A percentile compares a stretch with the other conserved stretches of the same genome.
phyloP scores from a whole-genome alignment of 1,284 basidiomycete genomes.

The Afroboletus lepidellus region DNA sequence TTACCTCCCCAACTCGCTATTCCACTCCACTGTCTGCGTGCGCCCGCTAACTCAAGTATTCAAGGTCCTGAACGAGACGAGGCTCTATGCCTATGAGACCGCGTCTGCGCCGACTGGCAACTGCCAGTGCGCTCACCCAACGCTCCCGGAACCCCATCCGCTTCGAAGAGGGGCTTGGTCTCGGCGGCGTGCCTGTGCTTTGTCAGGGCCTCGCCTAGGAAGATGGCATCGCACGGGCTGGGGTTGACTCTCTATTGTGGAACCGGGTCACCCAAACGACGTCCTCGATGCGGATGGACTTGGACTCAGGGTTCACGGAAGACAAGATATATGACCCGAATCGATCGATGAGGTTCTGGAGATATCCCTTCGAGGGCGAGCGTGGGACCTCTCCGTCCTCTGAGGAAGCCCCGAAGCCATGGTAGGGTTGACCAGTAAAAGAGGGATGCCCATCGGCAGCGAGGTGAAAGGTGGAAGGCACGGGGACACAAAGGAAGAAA shows the following conservation, averaged over 20 bases:
- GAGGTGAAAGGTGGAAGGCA: constrained; percentile 31
- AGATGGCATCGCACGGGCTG: constrained; percentile 42
- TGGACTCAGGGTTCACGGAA: constrained; percentile 22
- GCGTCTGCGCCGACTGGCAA: constrained; percentile 19
- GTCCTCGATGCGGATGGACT: constrained; percentile 27
- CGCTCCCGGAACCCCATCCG: constrained; percentile 18
- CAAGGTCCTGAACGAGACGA: too few species aligned
- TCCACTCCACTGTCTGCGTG: too few species aligned
- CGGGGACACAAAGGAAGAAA: constrained; percentile 31
- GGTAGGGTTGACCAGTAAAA: constrained; percentile 24
- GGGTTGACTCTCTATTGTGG: constrained; percentile 49
- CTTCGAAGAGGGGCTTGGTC: constrained; percentile 11
- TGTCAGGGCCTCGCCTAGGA: constrained; percentile 30
- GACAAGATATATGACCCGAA: constrained; percentile 32
- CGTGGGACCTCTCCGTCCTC: constrained; percentile 33
- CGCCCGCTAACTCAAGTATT: too few species aligned
- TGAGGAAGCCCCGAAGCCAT: constrained; percentile 35
- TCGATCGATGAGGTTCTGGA: constrained; percentile 38
- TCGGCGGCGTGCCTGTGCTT: constrained; percentile 22
- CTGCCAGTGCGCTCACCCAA: constrained; percentile 19
- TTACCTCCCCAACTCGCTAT: too few species aligned
- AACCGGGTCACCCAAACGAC: constrained; percentile 41
- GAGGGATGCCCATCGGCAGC: constrained; percentile 9
- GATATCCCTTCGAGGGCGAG: constrained; percentile 33
- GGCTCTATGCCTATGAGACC: too few species aligned